phyloP scores from a whole-genome alignment of 129 eudicot species.

The Logfia minima region DNA sequence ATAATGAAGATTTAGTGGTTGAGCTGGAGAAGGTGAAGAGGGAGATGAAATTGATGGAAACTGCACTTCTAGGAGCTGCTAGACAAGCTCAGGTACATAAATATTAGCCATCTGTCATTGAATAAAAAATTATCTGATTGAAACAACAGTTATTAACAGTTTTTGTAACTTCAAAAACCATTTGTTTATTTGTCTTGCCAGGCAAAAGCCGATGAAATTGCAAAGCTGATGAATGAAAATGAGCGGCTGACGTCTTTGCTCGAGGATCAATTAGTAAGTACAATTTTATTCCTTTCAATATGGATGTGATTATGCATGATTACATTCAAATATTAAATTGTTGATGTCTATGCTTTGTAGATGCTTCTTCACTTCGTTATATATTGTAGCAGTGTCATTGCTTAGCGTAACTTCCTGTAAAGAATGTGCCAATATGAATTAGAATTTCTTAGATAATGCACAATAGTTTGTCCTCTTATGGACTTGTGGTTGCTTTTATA shows the following conservation, averaged over 20 bases:
- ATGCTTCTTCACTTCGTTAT: background rate
- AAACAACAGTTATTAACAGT: background rate
- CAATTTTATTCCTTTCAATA: constrained; percentile 9
- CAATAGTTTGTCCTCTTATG: background rate
- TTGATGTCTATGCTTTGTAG: background rate
- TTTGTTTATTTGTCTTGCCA: constrained; percentile 26
- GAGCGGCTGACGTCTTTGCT: constrained; percentile 80
- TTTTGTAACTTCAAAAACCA: background rate
- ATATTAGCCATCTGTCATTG: background rate
- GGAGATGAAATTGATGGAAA: constrained; percentile 93
- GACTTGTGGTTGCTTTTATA: constrained; percentile 4
- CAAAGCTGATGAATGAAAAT: constrained; percentile 84
- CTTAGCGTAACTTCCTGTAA: constrained; percentile 5
- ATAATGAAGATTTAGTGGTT: constrained; percentile 39
- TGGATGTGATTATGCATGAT: constrained; percentile 16
- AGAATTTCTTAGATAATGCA: background rate
- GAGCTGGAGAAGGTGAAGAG: constrained; percentile 84
- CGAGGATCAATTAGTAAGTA: constrained; percentile 71
- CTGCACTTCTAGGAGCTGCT: constrained; percentile 91
- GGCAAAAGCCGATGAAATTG: constrained; percentile 98
- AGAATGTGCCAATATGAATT: background rate
- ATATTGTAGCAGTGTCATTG: background rate
- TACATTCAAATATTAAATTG: background rate
- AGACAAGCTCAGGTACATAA: constrained; percentile 77
- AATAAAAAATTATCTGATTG: background rate